Conservation (phyloP, 208 protist species). For the Crithidia brevicula region DNA sequence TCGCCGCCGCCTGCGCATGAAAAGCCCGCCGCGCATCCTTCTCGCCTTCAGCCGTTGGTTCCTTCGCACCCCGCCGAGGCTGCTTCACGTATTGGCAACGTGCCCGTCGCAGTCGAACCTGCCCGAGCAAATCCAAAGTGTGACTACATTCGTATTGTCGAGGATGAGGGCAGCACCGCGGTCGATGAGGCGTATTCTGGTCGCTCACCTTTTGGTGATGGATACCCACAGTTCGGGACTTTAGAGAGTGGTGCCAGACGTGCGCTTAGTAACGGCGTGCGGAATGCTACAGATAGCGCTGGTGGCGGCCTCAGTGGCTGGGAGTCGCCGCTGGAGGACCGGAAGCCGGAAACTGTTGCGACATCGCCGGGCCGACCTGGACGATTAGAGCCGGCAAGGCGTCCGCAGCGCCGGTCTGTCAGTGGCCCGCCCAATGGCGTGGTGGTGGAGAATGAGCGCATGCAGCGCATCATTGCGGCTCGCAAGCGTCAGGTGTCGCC, state of each 20-base stretch:
- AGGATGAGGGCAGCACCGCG: slow-evolving; percentile 6
- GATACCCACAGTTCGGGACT: slow-evolving; percentile 3
- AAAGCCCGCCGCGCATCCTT: neutral
- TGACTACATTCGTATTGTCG: slow-evolving; percentile 39
- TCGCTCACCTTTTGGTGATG: slow-evolving; percentile 5
- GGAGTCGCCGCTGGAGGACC: slow-evolving; percentile 26
- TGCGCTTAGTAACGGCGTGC: neutral
- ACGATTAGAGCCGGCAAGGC: slow-evolving; percentile 16
- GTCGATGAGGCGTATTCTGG: neutral
- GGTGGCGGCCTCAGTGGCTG: slow-evolving; percentile 31
- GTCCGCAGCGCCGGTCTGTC: slow-evolving; percentile 6
- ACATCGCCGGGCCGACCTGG: neutral
- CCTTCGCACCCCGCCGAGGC: neutral
- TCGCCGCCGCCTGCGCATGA: neutral
- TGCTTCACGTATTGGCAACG: neutral
- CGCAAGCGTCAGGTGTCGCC: slow-evolving; percentile 35
- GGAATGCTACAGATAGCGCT: neutral
- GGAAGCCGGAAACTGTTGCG: neutral
- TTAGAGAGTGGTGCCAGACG: neutral
- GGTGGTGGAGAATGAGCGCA: slow-evolving; percentile 29
- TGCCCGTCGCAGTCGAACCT: neutral
- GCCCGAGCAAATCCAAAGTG: neutral
- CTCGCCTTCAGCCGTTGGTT: slow-evolving; percentile 3
- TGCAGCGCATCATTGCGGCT: slow-evolving; percentile 42
- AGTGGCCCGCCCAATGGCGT: neutral